Conservation (phyloP, 768 basidiomycete species). For the Termitomyces sp. region DNA sequence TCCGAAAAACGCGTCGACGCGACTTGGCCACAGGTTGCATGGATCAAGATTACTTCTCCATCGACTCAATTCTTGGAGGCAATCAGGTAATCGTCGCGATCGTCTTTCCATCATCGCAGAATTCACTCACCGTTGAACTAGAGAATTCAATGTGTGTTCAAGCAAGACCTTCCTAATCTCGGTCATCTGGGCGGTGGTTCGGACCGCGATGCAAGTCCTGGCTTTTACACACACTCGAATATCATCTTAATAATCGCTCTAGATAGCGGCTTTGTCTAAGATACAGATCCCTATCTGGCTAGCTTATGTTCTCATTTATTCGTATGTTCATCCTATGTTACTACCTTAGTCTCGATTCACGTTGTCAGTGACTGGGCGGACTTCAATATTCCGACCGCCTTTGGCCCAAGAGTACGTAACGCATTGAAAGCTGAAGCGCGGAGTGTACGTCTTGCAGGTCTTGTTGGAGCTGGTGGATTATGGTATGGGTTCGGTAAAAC, state of each 20-base stretch:
- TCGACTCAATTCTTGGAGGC: constrained; percentile 88
- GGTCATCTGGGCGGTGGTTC: constrained; percentile 87
- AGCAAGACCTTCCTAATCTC: constrained; percentile 77
- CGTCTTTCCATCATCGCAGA: neutral
- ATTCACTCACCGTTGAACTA: constrained; percentile 23
- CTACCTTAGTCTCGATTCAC: neutral
- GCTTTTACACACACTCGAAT: constrained; percentile 6
- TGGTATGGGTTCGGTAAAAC: constrained; percentile 94
- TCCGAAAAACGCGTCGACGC: constrained; percentile 19
- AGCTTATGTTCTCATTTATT: constrained; percentile 79
- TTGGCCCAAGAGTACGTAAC: constrained; percentile 72
- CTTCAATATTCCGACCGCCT: constrained; percentile 79
- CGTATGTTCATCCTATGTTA: constrained; percentile 36
- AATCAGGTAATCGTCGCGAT: constrained; percentile 59
- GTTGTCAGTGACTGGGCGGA: constrained; percentile 78
- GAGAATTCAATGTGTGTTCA: constrained; percentile 95
- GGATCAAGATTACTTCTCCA: constrained; percentile 91
- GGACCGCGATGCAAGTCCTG: constrained; percentile 68
- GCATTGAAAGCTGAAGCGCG: constrained; percentile 87
- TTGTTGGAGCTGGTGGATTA: constrained; percentile 83
- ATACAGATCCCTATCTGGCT: constrained; percentile 89
- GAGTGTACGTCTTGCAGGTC: constrained; percentile 76
- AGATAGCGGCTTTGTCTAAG: constrained; percentile 81
- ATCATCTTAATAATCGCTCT: neutral
- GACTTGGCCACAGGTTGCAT: constrained; percentile 35